Evolutionary conservation across 2,329 filamentous ascomycete genomes (phyloP).

Genomic region (Delphinella strobiligena): DNA sequence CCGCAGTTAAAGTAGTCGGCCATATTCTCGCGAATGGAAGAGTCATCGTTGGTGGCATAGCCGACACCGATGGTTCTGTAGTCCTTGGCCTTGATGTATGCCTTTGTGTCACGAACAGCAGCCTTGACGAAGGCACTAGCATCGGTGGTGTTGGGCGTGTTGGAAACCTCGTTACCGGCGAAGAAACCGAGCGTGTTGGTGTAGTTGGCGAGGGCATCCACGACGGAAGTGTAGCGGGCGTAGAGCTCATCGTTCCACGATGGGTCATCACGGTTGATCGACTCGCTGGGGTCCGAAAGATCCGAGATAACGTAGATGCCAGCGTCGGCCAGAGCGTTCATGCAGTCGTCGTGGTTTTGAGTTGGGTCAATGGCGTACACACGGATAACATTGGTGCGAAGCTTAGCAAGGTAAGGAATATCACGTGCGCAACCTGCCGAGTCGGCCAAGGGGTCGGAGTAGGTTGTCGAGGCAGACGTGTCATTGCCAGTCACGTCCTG

Average conservation of each 20-base stretch:
- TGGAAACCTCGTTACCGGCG: constrained; percentile 93
- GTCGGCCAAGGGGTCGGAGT: constrained; percentile 75
- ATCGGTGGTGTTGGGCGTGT: constrained; percentile 74
- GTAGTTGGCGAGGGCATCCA: constrained; percentile 73
- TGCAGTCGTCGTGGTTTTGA: constrained; percentile 68
- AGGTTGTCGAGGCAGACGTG: constrained; percentile 44
- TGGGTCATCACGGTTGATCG: constrained; percentile 74
- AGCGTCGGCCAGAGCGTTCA: constrained; percentile 66
- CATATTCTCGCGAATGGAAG: constrained; percentile 66
- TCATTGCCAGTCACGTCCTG: constrained; percentile 45
- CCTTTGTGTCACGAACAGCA: constrained; percentile 90
- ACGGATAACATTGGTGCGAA: constrained; percentile 86
- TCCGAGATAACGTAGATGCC: constrained; percentile 96
- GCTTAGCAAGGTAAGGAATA: constrained; percentile 63
- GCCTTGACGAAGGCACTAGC: constrained; percentile 96
- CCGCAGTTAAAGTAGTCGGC: constrained; percentile 95
- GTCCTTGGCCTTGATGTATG: constrained; percentile 71
- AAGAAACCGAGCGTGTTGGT: constrained; percentile 95
- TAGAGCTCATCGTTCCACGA: constrained; percentile 70
- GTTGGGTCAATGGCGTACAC: constrained; percentile 85
- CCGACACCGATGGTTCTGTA: constrained; percentile 78
- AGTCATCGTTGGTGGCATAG: constrained; percentile 92
- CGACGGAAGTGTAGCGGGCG: constrained; percentile 67
- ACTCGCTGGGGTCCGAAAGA: constrained; percentile 65
- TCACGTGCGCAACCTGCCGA: constrained; percentile 64